Base-by-base conservation (phyloP, 2,329 filamentous ascomycete genomes). In the Exophiala oligosperma region DNA sequence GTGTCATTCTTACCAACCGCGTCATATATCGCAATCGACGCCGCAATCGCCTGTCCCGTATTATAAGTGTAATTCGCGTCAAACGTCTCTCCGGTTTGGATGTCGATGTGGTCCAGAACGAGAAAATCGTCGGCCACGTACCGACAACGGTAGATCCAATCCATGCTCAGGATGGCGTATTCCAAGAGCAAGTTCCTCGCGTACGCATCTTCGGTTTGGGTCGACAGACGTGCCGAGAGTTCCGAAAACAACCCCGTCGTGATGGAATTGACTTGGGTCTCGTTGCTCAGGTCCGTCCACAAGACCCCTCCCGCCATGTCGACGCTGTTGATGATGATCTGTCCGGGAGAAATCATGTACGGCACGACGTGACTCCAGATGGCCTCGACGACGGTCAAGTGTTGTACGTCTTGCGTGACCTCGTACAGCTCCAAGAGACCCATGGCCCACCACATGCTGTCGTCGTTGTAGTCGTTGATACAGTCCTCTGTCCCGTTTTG, bases 401-500 rank as follows among this genome's bases (percentile, higher is more conserved):
- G 46, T 2, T 44, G 32, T 7, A 48, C 21, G 26, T 60, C 38
- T 11, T 46, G 47, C 2, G 54, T 53, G 3, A 62, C 50, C 28
- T 59, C 50, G 28, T 55, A 64, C 44, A 56, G 47, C 26, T 62
- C 60, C 28, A 64, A n/a, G 6, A 53, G 28, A 26, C 56, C 56
- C 12, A 64, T 60, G 11, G 54, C 51, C 62, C 62, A 64, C 62
- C 62, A 64, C 59, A 62, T 60, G 38, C 52, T 57, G 44, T 64
- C 62, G 48, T 64, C 62, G 40, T 64, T 64, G 52, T 55, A 55
- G 17, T 62, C 60, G 49, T 64, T 59, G 54, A 64, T 60, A 26
- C 58, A 64, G 17, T 61, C 48, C 12, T 26, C 37, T n/a, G 51
- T 44, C n/a, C 46, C 51, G 14, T 41, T 38, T 28, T 57, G 54